phyloP scores from a whole-genome alignment of 805 yeast genomes.

The Nakazawaea anatomiae region DNA sequence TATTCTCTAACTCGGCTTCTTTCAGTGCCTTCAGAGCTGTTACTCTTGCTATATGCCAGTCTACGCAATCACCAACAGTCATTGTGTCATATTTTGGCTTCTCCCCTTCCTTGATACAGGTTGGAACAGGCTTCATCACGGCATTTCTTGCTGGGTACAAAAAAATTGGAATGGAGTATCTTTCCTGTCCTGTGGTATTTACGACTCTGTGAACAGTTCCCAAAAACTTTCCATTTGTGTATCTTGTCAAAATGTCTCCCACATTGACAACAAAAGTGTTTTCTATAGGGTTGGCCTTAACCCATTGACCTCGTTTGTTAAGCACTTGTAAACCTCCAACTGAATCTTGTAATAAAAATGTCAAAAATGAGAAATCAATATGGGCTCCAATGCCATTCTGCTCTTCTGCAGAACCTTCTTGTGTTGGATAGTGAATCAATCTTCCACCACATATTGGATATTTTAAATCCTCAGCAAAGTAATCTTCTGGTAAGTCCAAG shows the following conservation, averaged over 20 bases:
- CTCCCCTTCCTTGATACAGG: slow-evolving; percentile 12
- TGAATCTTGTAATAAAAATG: slow-evolving; percentile 28
- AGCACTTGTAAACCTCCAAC: slow-evolving; percentile 34
- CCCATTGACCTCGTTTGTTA: slow-evolving; percentile 23
- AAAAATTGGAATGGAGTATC: slow-evolving; percentile 25
- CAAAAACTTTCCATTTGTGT: slow-evolving; percentile 30
- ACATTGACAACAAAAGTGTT: slow-evolving; percentile 30
- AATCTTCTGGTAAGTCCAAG: slow-evolving; percentile 22
- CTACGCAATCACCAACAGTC: slow-evolving; percentile 10
- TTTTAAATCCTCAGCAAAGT: slow-evolving; percentile 18
- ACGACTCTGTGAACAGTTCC: slow-evolving; percentile 34
- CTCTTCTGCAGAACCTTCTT: slow-evolving; percentile 20
- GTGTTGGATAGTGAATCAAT: slow-evolving; percentile 28
- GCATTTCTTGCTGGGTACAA: slow-evolving; percentile 17
- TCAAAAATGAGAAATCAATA: slow-evolving; percentile 31
- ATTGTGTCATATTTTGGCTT: slow-evolving; percentile 4
- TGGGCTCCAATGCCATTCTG: slow-evolving; percentile 34
- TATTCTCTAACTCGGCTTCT: not conserved
- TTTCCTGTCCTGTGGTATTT: slow-evolving; percentile 20
- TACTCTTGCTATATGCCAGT: slow-evolving; percentile 10
- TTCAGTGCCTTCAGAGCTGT: slow-evolving; percentile 6
- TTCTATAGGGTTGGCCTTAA: slow-evolving; percentile 27
- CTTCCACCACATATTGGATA: slow-evolving; percentile 24
- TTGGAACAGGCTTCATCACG: slow-evolving; percentile 17
- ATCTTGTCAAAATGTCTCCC: slow-evolving; percentile 32